Evolutionary conservation across 2,329 filamentous ascomycete genomes (phyloP).

Genomic region (Didymella pomorum): DNA sequence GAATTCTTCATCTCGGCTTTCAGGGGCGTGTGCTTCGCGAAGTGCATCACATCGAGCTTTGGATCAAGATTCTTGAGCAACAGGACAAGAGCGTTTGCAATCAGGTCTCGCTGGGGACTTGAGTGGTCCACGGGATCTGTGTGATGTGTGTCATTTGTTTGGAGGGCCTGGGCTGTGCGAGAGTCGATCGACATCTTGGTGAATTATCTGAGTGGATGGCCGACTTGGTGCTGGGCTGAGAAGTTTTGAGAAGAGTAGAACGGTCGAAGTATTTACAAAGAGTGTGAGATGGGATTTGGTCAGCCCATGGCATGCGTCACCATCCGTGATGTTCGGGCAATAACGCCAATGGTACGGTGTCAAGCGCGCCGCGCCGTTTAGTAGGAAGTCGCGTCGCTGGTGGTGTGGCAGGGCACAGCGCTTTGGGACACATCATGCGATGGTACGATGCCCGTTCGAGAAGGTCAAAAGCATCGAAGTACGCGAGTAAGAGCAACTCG

Average conservation of each 20-base stretch:
- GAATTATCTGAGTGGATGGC: no score
- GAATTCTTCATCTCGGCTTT: slow-evolving; percentile 11
- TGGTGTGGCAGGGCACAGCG: not conserved
- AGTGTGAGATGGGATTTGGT: not conserved
- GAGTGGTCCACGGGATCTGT: slow-evolving; percentile 1
- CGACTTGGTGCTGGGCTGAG: no score
- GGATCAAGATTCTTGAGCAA: slow-evolving; percentile 11
- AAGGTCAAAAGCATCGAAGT: not conserved
- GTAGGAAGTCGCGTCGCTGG: slow-evolving; percentile 1
- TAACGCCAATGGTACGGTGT: slow-evolving; percentile 5
- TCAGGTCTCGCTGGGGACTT: slow-evolving; percentile 3
- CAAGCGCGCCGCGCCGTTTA: slow-evolving; percentile 5
- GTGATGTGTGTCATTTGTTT: not conserved
- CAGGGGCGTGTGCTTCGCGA: slow-evolving; percentile 11
- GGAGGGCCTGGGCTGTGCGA: not conserved
- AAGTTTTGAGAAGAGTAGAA: no score
- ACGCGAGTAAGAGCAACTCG: not conserved
- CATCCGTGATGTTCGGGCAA: not conserved
- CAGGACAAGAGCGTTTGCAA: slow-evolving; percentile 9
- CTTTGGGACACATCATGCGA: not conserved
- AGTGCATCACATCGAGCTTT: slow-evolving; percentile 7
- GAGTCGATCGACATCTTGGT: not conserved
- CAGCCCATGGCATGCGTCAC: slow-evolving; percentile 12
- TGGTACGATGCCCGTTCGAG: slow-evolving; percentile 10
- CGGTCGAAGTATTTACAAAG: not conserved